Base-by-base conservation (phyloP, 2,329 filamentous ascomycete genomes). In the Neofusicoccum parvum region DNA sequence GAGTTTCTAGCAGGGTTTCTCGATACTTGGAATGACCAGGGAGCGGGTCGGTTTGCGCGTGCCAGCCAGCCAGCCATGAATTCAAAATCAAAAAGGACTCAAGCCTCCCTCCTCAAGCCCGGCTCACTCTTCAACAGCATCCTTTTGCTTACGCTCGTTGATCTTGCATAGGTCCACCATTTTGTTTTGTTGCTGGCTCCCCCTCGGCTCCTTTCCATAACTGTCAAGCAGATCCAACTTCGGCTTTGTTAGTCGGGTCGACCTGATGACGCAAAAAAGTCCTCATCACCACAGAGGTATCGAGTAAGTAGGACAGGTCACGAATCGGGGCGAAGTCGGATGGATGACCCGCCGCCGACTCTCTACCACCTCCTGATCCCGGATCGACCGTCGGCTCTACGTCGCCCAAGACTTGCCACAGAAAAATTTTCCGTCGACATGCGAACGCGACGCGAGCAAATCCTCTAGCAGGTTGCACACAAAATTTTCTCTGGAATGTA, bases 1-100 rank as follows among this genome's bases (percentile, higher is more conserved):
- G 63, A 65, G 63, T 65, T 65, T 49, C 5, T 43, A 34, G 63
- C 51, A 43, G 36, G 63, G 63, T 59, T 41, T 65, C 45, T 65
- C 45, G 45, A 41, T 41, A 34, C 59, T 48, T 50, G 63, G 53
- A 65, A 65, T 65, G 63, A 36, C 51, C 53, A 56, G 63, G 43
- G 51, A 46, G 34, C 36, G 59, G 50, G 36, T 36, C 32, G 43
- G 63, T 59, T 37, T 48, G 51, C 45, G 37, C 63, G 50, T 65
- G 62, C 62, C 41, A 50, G 36, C 27, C 51, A 65, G 36, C 27
- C 51, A 65, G 43, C 37, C 36, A 12, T 45, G 20, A 49, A 43
- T 49, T 65, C 53, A 58, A 50, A 65, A 59, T 51, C 45, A 62
- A 62, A 58, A 65, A 54, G 45, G 49, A 27, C 37, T 56, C 49